These are phyloP conservation scores for Aspergillus nomiae DNA, from an alignment of 2,329 filamentous ascomycete genomes.

Conservation along the genomic window DNA sequence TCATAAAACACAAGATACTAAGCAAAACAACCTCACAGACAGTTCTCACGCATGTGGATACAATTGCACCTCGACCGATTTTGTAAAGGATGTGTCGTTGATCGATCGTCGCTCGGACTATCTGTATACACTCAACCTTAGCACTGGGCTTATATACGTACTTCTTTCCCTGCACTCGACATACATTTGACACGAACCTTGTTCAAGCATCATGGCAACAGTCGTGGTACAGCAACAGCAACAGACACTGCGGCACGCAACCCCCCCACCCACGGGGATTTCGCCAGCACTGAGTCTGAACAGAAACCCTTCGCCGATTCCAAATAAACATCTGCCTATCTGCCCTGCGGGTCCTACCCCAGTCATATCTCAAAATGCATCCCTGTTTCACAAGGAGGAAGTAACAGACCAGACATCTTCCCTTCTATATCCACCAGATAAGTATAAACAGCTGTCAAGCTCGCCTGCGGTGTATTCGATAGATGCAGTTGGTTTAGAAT, in stretches of 20 bases:
- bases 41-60: slow-evolving; percentile 10
- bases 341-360: slow-evolving; percentile 77
- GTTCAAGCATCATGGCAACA: slow-evolving; percentile 43
- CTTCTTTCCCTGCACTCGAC: background rate
- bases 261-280: slow-evolving; percentile 49
- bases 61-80: slow-evolving; percentile 2
- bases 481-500: slow-evolving; percentile 65
- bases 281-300: slow-evolving; percentile 60
- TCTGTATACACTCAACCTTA: slow-evolving; percentile 2
- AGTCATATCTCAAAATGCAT: slow-evolving; percentile 65
- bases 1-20: background rate
- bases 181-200: background rate
- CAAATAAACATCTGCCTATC: slow-evolving; percentile 88
- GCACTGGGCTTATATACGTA: slow-evolving; percentile 1
- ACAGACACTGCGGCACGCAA: slow-evolving; percentile 48
- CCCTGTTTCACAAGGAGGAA: slow-evolving; percentile 62
- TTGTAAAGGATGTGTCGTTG: slow-evolving; percentile 22
- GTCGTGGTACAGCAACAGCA: slow-evolving; percentile 52
- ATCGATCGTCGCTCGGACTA: slow-evolving; percentile 10
- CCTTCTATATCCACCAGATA: slow-evolving; percentile 72
- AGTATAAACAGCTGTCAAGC: slow-evolving; percentile 58
- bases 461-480: slow-evolving; percentile 71
- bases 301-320: slow-evolving; percentile 64
- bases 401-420: slow-evolving; percentile 63
- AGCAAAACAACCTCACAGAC: background rate